A percentile compares a stretch with the other conserved stretches of the same genome.
Conservation (phyloP, 202 grass and related monocot genomes). For the Brachypodium distachyon region DNA sequence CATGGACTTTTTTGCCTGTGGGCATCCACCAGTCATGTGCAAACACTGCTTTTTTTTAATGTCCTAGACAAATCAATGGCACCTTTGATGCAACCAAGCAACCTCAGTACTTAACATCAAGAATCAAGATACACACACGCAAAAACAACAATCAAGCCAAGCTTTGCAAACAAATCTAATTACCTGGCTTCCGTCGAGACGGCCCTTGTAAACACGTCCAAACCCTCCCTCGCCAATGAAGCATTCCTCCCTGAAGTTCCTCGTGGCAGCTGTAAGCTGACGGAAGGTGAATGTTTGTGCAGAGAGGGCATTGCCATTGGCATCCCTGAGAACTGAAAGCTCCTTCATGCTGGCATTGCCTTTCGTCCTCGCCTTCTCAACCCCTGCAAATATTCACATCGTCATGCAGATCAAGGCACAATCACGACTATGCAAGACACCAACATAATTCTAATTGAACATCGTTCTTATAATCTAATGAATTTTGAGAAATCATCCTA, state of each 20-base stretch:
- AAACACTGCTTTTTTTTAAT: constrained; percentile 18
- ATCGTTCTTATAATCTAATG: constrained; percentile 6
- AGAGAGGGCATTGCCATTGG: constrained; percentile 35
- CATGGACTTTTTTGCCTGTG: constrained; percentile 25
- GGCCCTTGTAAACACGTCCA: constrained; percentile 80
- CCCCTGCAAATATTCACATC: constrained; percentile 25
- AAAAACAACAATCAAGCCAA: background rate
- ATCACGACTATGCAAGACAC: background rate
- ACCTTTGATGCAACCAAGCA: constrained; percentile 9
- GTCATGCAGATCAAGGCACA: background rate
- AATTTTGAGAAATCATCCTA: background rate
- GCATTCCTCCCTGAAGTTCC: constrained; percentile 87
- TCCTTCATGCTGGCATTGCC: constrained; percentile 41
- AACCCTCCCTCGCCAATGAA: constrained; percentile 96
- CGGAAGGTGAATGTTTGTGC: constrained; percentile 91
- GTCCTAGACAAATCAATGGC: constrained; percentile 34
- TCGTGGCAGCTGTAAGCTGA: constrained; percentile 61
- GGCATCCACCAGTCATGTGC: constrained; percentile 35
- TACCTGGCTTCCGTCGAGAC: constrained; percentile 82
- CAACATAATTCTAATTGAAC: constrained; percentile 1
- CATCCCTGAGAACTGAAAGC: constrained; percentile 29
- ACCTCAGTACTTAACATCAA: constrained; percentile 29
- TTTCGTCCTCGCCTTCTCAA: constrained; percentile 21
- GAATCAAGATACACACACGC: background rate
- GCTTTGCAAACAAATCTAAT: constrained; percentile 12